These are phyloP conservation scores for Exophiala phaeomuriformis DNA, from an alignment of 2,329 filamentous ascomycete species.

Conservation along the genomic window DNA sequence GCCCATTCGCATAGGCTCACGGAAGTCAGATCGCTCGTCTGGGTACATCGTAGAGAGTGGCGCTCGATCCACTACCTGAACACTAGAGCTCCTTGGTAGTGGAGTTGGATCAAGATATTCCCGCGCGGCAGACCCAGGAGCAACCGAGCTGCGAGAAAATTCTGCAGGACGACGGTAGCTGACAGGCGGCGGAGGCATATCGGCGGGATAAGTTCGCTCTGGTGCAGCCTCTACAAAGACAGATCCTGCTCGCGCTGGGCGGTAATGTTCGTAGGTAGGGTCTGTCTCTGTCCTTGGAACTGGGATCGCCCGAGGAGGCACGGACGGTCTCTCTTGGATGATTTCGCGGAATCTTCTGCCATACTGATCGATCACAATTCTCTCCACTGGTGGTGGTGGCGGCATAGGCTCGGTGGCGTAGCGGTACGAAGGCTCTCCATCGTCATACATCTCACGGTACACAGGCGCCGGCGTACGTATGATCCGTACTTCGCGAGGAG, in stretches of 20 bases:
- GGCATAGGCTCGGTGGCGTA: conserved; percentile 34
- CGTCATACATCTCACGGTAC: conserved; percentile 38
- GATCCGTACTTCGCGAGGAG: conserved; percentile 40
- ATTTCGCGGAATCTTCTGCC: conserved; percentile 70
- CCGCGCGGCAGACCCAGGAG: conserved; percentile 5
- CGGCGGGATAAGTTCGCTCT: conserved; percentile 37
- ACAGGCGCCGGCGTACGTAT: conserved; percentile 34
- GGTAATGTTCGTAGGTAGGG: conserved; percentile 21
- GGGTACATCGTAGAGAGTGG: conserved; percentile 38
- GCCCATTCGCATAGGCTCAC: conserved; percentile 51
- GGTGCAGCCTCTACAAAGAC: conserved; percentile 37
- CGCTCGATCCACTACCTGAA: conserved; percentile 38
- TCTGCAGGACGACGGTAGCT: conserved; percentile 38
- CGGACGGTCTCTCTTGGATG: conserved; percentile 35
- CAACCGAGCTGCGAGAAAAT: conserved; percentile 29
- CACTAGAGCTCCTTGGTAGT: conserved; percentile 32
- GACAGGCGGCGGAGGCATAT: conserved; percentile 39
- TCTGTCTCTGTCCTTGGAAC: conserved; percentile 17
- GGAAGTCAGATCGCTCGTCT: conserved; percentile 59
- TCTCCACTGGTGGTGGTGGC: conserved; percentile 49
- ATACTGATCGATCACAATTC: conserved; percentile 73
- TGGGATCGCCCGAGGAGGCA: conserved; percentile 28
- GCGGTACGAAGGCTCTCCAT: conserved; percentile 39
- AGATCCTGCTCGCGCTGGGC: conserved; percentile 33
- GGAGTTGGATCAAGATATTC: conserved; percentile 31